A percentile compares a stretch with the other conserved stretches of the same genome.
Conservation (phyloP, 805 yeast genomes). For the Saccharomycopsis selenospora region DNA sequence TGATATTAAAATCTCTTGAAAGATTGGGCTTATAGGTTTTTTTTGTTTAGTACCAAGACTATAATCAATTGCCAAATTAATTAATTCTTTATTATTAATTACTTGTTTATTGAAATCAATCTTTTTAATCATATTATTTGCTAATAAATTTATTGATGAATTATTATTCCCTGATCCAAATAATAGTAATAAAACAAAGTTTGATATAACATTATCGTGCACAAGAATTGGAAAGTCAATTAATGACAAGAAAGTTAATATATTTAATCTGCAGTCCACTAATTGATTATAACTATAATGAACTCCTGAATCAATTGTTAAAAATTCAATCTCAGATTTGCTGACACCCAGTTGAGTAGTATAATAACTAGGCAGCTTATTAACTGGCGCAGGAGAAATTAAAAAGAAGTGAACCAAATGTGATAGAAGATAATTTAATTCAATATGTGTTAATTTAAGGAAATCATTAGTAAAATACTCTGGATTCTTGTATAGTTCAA, state of each 20-base stretch:
- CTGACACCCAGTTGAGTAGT: slow-evolving; percentile 51
- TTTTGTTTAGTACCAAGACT: slow-evolving; percentile 42
- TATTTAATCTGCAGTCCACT: slow-evolving; percentile 33
- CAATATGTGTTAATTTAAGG: slow-evolving; percentile 5
- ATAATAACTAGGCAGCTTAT: slow-evolving; percentile 28
- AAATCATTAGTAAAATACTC: slow-evolving; percentile 11
- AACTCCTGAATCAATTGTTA: slow-evolving; percentile 64
- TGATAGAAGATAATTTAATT: not conserved
- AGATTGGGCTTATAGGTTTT: slow-evolving; percentile 46
- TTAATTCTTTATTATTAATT: slow-evolving; percentile 33
- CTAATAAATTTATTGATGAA: slow-evolving; percentile 47
- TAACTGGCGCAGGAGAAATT: not conserved
- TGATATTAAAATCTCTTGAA: slow-evolving; percentile 51
- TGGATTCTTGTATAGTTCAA: slow-evolving; percentile 7
- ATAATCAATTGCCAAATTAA: slow-evolving; percentile 39
- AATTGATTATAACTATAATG: slow-evolving; percentile 45
- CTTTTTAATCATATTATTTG: slow-evolving; percentile 46
- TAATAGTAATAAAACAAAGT: slow-evolving; percentile 42
- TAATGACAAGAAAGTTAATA: slow-evolving; percentile 34
- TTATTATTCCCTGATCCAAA: slow-evolving; percentile 59
- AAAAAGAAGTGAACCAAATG: not conserved
- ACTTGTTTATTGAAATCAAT: slow-evolving; percentile 23
- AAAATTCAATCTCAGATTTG: slow-evolving; percentile 46
- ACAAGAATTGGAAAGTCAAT: slow-evolving; percentile 29
- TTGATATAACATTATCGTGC: slow-evolving; percentile 34